Conservation (phyloP, 2,329 filamentous ascomycete species). For the Fusarium tuaranense region DNA sequence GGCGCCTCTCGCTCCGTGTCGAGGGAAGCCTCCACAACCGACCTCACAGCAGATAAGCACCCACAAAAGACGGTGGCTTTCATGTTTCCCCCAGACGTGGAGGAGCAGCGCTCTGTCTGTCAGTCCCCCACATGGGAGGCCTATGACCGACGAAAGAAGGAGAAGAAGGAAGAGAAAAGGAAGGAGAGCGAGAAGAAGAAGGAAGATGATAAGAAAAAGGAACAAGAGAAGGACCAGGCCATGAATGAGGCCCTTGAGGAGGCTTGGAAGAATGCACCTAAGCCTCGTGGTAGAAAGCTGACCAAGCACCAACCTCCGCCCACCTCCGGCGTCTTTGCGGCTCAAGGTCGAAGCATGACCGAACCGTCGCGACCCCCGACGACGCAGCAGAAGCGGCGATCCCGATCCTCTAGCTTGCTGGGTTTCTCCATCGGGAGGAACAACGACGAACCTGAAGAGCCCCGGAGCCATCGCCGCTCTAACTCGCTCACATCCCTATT, state of each 20-base stretch:
- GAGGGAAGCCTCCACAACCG: slow-evolving; percentile 17
- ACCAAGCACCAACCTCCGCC: slow-evolving; percentile 50
- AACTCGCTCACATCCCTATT: slow-evolving; percentile 53
- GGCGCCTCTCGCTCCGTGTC: slow-evolving; percentile 14
- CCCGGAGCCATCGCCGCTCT: slow-evolving; percentile 47
- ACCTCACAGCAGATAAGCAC: slow-evolving; percentile 35
- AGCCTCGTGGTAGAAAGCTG: slow-evolving; percentile 44
- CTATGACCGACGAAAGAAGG: slow-evolving; percentile 64
- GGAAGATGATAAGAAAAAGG: slow-evolving; percentile 39
- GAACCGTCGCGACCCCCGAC: slow-evolving; percentile 23
- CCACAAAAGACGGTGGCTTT: slow-evolving; percentile 48
- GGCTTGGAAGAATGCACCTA: slow-evolving; percentile 38
- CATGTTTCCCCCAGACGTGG: slow-evolving; percentile 46
- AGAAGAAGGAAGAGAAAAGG: slow-evolving; percentile 61
- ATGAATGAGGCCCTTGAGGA: slow-evolving; percentile 40
- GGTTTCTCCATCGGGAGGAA: slow-evolving; percentile 39
- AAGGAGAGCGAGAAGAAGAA: slow-evolving; percentile 54
- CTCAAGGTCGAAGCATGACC: slow-evolving; percentile 35
- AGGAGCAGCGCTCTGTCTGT: slow-evolving; percentile 59
- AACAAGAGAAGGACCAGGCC: slow-evolving; percentile 29
- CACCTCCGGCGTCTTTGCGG: slow-evolving; percentile 16
- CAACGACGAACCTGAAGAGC: slow-evolving; percentile 38
- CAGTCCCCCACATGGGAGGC: slow-evolving; percentile 73
- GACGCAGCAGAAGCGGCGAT: slow-evolving; percentile 35
- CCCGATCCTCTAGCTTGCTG: slow-evolving; percentile 44